Percentiles rank a stretch among this genome's conserved stretches.
These are phyloP conservation scores for Castanopsis chinensis DNA, from an alignment of 306 rosid species.

Conservation along the genomic window DNA sequence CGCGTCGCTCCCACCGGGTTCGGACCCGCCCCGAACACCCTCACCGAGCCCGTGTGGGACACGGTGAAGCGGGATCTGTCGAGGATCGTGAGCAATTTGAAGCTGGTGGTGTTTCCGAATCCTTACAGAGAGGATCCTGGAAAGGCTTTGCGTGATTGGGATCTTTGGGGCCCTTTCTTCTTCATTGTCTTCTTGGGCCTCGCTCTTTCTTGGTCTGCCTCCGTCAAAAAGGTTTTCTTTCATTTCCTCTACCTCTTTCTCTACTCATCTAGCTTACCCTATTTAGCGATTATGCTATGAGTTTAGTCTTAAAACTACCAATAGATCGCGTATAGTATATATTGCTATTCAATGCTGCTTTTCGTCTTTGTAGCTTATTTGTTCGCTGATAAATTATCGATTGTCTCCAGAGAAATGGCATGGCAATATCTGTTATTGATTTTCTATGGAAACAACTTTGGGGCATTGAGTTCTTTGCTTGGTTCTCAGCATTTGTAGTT, in stretches of 20 bases:
- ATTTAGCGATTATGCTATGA: too few relatives aligned
- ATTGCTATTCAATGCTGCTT: too few relatives aligned
- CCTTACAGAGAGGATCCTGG: conserved; percentile 97
- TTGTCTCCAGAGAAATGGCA: too few relatives aligned
- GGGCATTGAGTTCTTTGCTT: not conserved
- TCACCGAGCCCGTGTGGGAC: conserved; percentile 97
- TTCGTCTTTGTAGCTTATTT: too few relatives aligned
- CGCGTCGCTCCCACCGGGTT: conserved; percentile 44
- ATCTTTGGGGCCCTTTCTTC: conserved; percentile 99
- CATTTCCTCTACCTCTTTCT: too few relatives aligned
- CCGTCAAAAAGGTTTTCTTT: conserved; percentile 78
- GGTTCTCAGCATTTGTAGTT: not conserved
- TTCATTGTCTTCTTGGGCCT: conserved; percentile 95
- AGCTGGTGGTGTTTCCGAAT: conserved; percentile 95
- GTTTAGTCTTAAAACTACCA: too few relatives aligned
- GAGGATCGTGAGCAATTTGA: conserved; percentile 83
- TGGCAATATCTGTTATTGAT: too few relatives aligned
- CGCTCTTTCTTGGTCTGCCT: conserved; percentile 90
- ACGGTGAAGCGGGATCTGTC: conserved; percentile 96
- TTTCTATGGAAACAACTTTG: too few relatives aligned
- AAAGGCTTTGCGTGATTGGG: conserved; percentile 96
- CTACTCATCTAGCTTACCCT: too few relatives aligned
- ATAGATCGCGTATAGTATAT: too few relatives aligned
- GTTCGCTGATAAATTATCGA: too few relatives aligned
- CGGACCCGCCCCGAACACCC: conserved; percentile 77